A percentile compares a stretch with the other conserved stretches of the same genome.
phyloP scores from a whole-genome alignment of 352 stramenopile genomes.

The Phytophthora meadii region DNA sequence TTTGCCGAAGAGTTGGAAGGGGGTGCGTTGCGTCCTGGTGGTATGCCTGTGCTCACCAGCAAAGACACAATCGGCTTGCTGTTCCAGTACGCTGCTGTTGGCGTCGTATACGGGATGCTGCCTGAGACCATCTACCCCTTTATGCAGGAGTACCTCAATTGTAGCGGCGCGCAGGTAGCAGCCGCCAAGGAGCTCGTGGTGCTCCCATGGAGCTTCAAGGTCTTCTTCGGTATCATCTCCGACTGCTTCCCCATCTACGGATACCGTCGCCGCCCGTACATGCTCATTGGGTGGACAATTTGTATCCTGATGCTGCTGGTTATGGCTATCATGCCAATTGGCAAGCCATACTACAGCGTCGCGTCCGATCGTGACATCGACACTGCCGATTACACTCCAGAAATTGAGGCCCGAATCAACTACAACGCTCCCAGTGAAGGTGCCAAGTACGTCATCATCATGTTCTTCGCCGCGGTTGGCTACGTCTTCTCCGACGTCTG shows the following conservation, averaged over 20 bases:
- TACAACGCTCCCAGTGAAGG: neutral
- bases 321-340: slow-evolving; percentile 1
- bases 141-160: neutral
- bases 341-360: neutral
- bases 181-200: neutral
- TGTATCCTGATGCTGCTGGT: neutral
- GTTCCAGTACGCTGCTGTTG: neutral
- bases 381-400: neutral
- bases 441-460: slow-evolving; percentile 1
- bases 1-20: neutral
- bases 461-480: neutral
- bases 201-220: neutral
- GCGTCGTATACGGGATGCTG: neutral
- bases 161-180: neutral
- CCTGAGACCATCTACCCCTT: neutral
- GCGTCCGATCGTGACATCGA: neutral
- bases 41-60: neutral
- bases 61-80: neutral
- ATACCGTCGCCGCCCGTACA: neutral
- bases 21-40: neutral
- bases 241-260: neutral
- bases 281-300: neutral
- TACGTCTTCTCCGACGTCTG: neutral
- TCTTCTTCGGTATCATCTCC: neutral
- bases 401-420: neutral